These are phyloP conservation scores for Pistacia integerrima DNA, from an alignment of 345 rosid genomes.

Conservation along the genomic window DNA sequence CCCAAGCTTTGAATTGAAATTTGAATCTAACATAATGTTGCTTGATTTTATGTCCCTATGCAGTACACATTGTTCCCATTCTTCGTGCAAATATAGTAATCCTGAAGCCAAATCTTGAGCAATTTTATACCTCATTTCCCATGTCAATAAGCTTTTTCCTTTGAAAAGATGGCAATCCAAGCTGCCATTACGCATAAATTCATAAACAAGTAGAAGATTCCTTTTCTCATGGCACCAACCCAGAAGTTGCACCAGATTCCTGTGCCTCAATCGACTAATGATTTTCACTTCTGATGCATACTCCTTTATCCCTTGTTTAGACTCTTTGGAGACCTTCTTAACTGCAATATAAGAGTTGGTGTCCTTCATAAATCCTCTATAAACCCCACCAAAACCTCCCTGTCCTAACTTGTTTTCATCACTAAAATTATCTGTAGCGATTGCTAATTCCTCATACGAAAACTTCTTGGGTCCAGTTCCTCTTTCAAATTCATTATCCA, in stretches of 20 bases:
- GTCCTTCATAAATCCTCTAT: slow-evolving; percentile 23
- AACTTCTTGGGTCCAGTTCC: slow-evolving; percentile 26
- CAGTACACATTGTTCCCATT: slow-evolving; percentile 23
- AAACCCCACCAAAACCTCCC: slow-evolving; percentile 32
- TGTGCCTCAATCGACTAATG: slow-evolving; percentile 33
- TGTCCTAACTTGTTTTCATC: slow-evolving; percentile 26
- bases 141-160: slow-evolving; percentile 8
- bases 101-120: slow-evolving; percentile 21
- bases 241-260: slow-evolving; percentile 31
- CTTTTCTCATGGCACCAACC: slow-evolving; percentile 35
- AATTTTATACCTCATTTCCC: slow-evolving; percentile 21
- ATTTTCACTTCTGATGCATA: slow-evolving; percentile 31
- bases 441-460: slow-evolving; percentile 18
- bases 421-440: slow-evolving; percentile 20
- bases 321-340: slow-evolving; percentile 22
- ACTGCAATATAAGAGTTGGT: slow-evolving; percentile 21
- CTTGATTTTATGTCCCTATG: slow-evolving; percentile 29
- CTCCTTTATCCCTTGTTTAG: slow-evolving; percentile 30
- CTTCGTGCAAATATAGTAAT: slow-evolving; percentile 24
- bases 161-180: slow-evolving; percentile 23
- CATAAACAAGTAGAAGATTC: slow-evolving; percentile 24
- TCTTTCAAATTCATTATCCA: slow-evolving; percentile 23
- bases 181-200: slow-evolving; percentile 20
- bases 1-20: slow-evolving; percentile 24
- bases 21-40: slow-evolving; percentile 24